Percentiles rank a stretch among this genome's conserved stretches.
Conservation (phyloP, 163 green algal species). For the Coccomyxa subellipsoidea region DNA sequence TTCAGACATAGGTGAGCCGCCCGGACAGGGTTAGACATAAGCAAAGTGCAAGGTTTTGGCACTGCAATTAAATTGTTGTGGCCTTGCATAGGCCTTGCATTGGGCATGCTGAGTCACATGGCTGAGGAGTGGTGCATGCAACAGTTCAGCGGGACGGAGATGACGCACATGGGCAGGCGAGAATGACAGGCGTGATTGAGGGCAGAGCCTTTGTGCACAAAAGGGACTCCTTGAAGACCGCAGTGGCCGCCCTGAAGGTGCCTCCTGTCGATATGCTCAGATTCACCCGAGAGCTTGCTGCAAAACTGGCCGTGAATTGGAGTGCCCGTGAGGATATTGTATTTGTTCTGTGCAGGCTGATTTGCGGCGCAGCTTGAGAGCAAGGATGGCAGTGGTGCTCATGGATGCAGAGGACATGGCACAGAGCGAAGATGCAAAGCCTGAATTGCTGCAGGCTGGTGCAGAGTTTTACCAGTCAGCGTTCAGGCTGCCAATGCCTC, state of each 20-base stretch:
- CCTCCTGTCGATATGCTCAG: not conserved
- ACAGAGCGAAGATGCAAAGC: not conserved
- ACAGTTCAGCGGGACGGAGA: not conserved
- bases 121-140: not conserved
- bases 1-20: not conserved
- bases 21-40: too few relatives aligned
- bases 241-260: not conserved
- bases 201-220: not conserved
- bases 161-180: not conserved
- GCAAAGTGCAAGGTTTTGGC: not conserved
- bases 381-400: not conserved
- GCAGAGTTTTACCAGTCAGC: not conserved
- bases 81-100: not conserved
- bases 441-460: not conserved
- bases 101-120: not conserved
- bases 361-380: not conserved
- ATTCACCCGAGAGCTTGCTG: not conserved
- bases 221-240: not conserved
- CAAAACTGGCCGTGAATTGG: not conserved
- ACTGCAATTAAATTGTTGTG: not conserved
- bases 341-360: not conserved
- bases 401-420: not conserved
- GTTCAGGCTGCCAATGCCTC: not conserved
- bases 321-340: not conserved
- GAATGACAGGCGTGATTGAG: not conserved